A percentile compares a stretch with the other conserved stretches of the same genome.
These are phyloP conservation scores for Aspergillus sergii DNA, from an alignment of 2,329 filamentous ascomycete genomes.

Conservation along the genomic window DNA sequence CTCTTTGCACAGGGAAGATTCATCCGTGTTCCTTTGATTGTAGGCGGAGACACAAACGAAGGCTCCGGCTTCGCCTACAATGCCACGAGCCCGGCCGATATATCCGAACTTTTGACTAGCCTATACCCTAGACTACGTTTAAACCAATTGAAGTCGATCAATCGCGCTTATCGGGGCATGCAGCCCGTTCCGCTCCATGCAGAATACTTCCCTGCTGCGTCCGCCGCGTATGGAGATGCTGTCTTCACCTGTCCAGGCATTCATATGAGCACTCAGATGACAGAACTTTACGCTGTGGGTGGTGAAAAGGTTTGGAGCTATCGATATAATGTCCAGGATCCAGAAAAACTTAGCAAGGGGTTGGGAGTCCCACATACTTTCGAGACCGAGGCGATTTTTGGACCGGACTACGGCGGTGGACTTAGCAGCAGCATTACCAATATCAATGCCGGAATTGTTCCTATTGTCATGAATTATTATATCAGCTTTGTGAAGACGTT, in stretches of 20 bases:
- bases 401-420: constrained; percentile 35
- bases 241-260: constrained; percentile 52
- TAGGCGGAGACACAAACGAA: constrained; percentile 50
- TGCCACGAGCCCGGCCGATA: constrained; percentile 50
- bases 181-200: constrained; percentile 32
- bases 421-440: constrained; percentile 33
- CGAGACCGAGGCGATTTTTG: constrained; percentile 32
- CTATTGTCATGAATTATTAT: constrained; percentile 45
- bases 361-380: constrained; percentile 44
- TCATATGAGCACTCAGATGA: constrained; percentile 39
- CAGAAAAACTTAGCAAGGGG: constrained; percentile 37
- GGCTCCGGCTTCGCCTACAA: constrained; percentile 49
- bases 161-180: constrained; percentile 54
- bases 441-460: constrained; percentile 37
- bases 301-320: constrained; percentile 48
- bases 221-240: constrained; percentile 47
- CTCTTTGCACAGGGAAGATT: constrained; percentile 54
- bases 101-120: constrained; percentile 57
- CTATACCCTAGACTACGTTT: constrained; percentile 59
- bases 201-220: constrained; percentile 43
- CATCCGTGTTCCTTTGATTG: constrained; percentile 57
- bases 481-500: constrained; percentile 48
- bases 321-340: constrained; percentile 50
- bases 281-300: constrained; percentile 21
- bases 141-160: constrained; percentile 52